These are phyloP conservation scores for Citeromyces siamensis DNA, from an alignment of 1,139 yeast genomes.

Conservation along the genomic window DNA sequence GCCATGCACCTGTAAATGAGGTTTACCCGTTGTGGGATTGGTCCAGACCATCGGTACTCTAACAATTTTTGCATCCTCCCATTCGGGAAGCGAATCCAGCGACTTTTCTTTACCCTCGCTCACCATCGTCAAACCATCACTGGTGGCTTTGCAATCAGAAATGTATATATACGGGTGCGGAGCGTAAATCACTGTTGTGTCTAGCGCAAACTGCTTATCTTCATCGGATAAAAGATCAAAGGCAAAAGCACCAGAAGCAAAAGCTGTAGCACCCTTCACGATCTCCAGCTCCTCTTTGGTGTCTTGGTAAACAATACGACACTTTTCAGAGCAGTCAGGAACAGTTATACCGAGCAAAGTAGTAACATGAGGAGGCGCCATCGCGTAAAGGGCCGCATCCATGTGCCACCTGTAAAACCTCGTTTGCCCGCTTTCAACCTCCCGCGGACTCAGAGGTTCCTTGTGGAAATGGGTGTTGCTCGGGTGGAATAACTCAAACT, in stretches of 20 bases:
- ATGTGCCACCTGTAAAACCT: conserved; percentile 90
- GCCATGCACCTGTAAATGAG: conserved; percentile 77
- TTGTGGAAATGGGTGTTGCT: conserved; percentile 74
- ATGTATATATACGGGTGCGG: conserved; percentile 87
- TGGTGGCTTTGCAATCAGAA: conserved; percentile 67
- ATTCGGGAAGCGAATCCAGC: conserved; percentile 57
- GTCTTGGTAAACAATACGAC: conserved; percentile 53
- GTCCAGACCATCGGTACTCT: conserved; percentile 83
- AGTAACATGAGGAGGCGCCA: conserved; percentile 78
- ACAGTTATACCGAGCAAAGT: conserved; percentile 73
- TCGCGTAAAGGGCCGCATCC: conserved; percentile 76
- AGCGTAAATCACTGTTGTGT: conserved; percentile 73
- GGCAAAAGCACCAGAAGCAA: conserved; percentile 71
- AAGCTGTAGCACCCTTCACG: conserved; percentile 81
- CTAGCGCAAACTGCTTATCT: conserved; percentile 61
- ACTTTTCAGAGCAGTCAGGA: conserved; percentile 41
- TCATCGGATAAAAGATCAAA: conserved; percentile 52
- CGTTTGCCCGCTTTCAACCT: conserved; percentile 47
- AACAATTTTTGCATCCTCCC: conserved; percentile 72
- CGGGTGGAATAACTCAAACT: conserved; percentile 65
- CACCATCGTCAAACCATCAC: conserved; percentile 79
- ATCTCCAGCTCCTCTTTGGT: conserved; percentile 49
- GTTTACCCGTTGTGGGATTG: conserved; percentile 76
- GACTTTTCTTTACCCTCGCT: conserved; percentile 63
- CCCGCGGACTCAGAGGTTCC: conserved; percentile 46